These are phyloP conservation scores for Xylariaceae sp. DNA, from an alignment of 2,329 filamentous ascomycete species.

Conservation along the genomic window DNA sequence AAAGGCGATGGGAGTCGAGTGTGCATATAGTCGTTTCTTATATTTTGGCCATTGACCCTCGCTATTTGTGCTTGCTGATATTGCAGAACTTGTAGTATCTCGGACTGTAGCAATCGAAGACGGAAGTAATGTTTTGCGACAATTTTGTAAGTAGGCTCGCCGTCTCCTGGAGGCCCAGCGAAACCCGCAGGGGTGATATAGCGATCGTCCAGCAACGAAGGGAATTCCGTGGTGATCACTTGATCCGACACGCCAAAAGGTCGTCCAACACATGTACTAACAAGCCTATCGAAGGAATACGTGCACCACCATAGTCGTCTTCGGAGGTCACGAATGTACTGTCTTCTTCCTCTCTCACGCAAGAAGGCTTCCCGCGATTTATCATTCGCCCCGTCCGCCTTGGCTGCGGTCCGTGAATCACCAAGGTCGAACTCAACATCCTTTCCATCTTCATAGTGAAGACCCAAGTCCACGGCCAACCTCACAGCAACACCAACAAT, in stretches of 20 bases:
- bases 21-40: conserved; percentile 72
- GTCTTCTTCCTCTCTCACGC: conserved; percentile 67
- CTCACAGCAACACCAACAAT: conserved; percentile 93
- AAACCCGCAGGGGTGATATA: conserved; percentile 85
- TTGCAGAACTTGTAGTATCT: conserved; percentile 92
- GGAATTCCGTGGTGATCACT: conserved; percentile 93
- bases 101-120: conserved; percentile 84
- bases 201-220: conserved; percentile 82
- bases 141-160: conserved; percentile 81
- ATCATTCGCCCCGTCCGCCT: conserved; percentile 37
- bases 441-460: conserved; percentile 89
- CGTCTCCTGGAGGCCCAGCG: conserved; percentile 57
- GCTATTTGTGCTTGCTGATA: conserved; percentile 86
- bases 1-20: conserved; percentile 83
- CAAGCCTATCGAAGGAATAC: conserved; percentile 91
- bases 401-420: conserved; percentile 44
- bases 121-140: conserved; percentile 93
- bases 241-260: conserved; percentile 96
- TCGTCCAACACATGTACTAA: conserved; percentile 89
- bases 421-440: conserved; percentile 63
- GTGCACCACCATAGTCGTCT: conserved; percentile 95
- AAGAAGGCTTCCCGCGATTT: conserved; percentile 40
- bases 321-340: conserved; percentile 85
- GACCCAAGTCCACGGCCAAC: conserved; percentile 84
- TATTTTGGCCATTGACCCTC: conserved; percentile 65